These are phyloP conservation scores for Exophiala sp. DNA, from an alignment of 2,329 filamentous ascomycete genomes.

Conservation along the genomic window DNA sequence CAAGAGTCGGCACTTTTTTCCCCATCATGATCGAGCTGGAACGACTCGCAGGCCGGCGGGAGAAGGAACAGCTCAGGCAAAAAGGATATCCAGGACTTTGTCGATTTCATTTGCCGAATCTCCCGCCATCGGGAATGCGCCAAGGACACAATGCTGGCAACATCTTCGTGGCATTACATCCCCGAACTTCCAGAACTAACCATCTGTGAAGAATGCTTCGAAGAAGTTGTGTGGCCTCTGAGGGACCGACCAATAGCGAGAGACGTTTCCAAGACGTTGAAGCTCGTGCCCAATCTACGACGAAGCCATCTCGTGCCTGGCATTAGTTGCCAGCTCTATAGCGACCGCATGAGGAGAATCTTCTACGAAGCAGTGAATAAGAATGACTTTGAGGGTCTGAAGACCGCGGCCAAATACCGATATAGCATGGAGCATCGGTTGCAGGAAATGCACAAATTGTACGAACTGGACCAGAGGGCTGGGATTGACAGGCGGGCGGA, in stretches of 20 bases:
- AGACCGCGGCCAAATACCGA: constrained; percentile 54
- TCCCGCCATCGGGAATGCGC: constrained; percentile 57
- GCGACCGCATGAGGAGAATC: constrained; percentile 66
- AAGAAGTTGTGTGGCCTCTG: constrained; percentile 68
- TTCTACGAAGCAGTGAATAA: constrained; percentile 62
- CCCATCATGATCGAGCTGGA: constrained; percentile 54
- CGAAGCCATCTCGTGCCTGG: constrained; percentile 28
- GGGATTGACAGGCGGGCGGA: constrained; percentile 49
- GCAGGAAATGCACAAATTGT: constrained; percentile 49
- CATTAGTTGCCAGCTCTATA: constrained; percentile 70
- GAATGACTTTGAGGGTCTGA: constrained; percentile 62
- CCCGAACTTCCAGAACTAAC: constrained; percentile 69
- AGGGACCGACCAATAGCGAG: constrained; percentile 53
- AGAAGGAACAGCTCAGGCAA: constrained; percentile 33
- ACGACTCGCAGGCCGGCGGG: constrained; percentile 44
- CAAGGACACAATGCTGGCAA: constrained; percentile 56
- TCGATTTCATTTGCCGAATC: constrained; percentile 57
- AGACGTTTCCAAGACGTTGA: constrained; percentile 59
- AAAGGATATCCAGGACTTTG: constrained; percentile 57
- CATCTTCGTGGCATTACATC: constrained; percentile 70
- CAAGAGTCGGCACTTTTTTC: constrained; percentile 51
- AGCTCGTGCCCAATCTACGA: constrained; percentile 51
- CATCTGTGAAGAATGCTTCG: constrained; percentile 81
- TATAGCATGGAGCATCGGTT: constrained; percentile 55
- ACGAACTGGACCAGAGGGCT: constrained; percentile 53